Percentiles rank a stretch among this genome's conserved stretches.
Conservation (phyloP, 1,139 yeast species). For the Blastobotrys serpentis region DNA sequence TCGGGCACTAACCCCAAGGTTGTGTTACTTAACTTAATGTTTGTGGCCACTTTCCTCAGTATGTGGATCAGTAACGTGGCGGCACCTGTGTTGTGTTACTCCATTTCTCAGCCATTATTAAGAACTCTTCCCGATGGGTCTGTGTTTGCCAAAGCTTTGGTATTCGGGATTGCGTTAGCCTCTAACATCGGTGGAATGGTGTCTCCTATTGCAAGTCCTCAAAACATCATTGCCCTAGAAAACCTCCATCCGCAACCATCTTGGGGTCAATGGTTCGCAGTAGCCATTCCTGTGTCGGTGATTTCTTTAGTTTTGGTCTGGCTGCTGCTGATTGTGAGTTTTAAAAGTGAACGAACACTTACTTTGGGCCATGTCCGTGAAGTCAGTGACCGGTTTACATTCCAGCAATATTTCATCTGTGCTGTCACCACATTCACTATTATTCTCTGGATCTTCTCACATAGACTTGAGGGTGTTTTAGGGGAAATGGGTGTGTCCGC, state of each 20-base stretch:
- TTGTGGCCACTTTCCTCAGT: slow-evolving; percentile 76
- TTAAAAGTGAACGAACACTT: slow-evolving; percentile 49
- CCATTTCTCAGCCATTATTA: slow-evolving; percentile 84
- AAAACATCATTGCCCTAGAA: slow-evolving; percentile 84
- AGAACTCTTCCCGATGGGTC: slow-evolving; percentile 79
- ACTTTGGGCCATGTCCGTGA: slow-evolving; percentile 60
- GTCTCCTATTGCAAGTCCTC: slow-evolving; percentile 95
- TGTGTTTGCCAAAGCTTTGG: slow-evolving; percentile 76
- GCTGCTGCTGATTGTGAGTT: slow-evolving; percentile 65
- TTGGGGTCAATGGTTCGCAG: slow-evolving; percentile 92
- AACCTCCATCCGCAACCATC: slow-evolving; percentile 88
- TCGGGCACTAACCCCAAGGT: slow-evolving; percentile 86
- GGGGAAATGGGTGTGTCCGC: slow-evolving; percentile 94
- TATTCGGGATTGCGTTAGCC: slow-evolving; percentile 87
- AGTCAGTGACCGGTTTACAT: slow-evolving; percentile 62
- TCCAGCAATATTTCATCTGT: slow-evolving; percentile 69
- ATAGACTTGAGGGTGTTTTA: slow-evolving; percentile 61
- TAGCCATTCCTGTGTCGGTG: slow-evolving; percentile 75
- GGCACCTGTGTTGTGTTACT: slow-evolving; percentile 87
- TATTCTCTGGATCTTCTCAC: slow-evolving; percentile 80
- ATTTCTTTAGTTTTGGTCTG: slow-evolving; percentile 66
- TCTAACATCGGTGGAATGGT: slow-evolving; percentile 95
- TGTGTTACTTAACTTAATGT: slow-evolving; percentile 76
- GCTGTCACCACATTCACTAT: slow-evolving; percentile 69
- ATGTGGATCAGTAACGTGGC: slow-evolving; percentile 98